These are phyloP conservation scores for Margaritispora aquatica DNA, from an alignment of 495 filamentous ascomycete genomes.

Conservation along the genomic window DNA sequence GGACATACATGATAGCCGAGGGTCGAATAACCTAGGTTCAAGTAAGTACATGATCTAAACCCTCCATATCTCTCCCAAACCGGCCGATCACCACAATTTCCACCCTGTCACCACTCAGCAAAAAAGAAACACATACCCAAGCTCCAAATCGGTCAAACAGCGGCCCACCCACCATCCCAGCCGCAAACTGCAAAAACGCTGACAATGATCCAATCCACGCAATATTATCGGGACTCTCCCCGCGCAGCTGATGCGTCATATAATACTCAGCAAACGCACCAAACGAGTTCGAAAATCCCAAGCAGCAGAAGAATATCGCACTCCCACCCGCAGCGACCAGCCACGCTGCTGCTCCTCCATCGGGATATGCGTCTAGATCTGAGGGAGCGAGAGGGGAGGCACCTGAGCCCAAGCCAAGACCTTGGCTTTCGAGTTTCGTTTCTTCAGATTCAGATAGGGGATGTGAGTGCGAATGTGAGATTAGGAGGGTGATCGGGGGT, in stretches of 20 bases:
- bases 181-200: background rate
- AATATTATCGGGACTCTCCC: background rate
- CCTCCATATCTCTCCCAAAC: too few relatives aligned
- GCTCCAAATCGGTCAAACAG: background rate
- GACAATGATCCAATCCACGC: slow-evolving; percentile 5
- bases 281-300: background rate
- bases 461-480: too few relatives aligned
- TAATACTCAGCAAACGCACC: background rate
- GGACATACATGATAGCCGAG: background rate
- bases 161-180: background rate
- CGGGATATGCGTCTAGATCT: too few relatives aligned
- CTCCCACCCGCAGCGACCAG: background rate
- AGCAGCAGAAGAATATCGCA: background rate
- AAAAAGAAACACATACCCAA: background rate
- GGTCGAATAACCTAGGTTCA: background rate
- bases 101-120: background rate
- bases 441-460: too few relatives aligned
- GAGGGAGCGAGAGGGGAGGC: too few relatives aligned
- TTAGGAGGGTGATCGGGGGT: too few relatives aligned
- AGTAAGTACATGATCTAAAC: background rate
- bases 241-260: background rate
- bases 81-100: background rate
- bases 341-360: background rate
- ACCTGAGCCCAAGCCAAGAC: too few relatives aligned
- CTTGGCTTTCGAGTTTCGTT: too few relatives aligned